Conservation (phyloP, 768 basidiomycete species). For the Lactarius indigo region DNA sequence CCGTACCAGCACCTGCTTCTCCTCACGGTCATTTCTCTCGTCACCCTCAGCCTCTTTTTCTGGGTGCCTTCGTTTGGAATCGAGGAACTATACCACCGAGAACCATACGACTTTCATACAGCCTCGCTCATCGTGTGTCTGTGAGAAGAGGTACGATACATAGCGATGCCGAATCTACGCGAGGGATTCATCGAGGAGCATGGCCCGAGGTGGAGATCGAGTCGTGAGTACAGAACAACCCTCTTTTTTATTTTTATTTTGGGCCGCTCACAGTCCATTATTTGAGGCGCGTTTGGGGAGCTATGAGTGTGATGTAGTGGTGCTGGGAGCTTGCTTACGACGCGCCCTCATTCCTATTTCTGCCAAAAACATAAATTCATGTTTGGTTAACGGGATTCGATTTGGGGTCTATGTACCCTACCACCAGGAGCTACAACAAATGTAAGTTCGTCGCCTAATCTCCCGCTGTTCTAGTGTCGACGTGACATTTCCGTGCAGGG, state of each 20-base stretch:
- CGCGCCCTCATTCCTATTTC: background rate
- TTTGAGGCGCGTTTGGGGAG: background rate
- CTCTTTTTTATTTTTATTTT: background rate
- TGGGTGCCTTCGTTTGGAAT: background rate
- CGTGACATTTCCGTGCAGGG: slow-evolving; percentile 28
- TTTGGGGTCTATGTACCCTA: slow-evolving; percentile 11
- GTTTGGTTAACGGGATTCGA: background rate
- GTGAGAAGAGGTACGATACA: slow-evolving; percentile 6
- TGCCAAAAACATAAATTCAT: background rate
- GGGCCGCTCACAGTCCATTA: no score
- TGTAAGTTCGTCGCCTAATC: background rate
- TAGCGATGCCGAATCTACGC: background rate
- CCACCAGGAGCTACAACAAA: background rate
- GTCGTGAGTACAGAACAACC: slow-evolving; percentile 3
- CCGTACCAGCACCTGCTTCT: background rate
- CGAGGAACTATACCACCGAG: background rate
- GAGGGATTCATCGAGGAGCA: background rate
- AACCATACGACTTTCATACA: background rate
- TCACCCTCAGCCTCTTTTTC: background rate
- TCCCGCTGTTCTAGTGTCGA: background rate
- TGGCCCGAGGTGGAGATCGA: slow-evolving; percentile 4
- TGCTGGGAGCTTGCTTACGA: background rate
- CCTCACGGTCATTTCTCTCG: background rate
- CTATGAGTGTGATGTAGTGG: no score
- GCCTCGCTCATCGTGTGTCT: background rate